Conservation (phyloP, 192 early-diverging fungal species). For the Rhizophagus clarus region DNA sequence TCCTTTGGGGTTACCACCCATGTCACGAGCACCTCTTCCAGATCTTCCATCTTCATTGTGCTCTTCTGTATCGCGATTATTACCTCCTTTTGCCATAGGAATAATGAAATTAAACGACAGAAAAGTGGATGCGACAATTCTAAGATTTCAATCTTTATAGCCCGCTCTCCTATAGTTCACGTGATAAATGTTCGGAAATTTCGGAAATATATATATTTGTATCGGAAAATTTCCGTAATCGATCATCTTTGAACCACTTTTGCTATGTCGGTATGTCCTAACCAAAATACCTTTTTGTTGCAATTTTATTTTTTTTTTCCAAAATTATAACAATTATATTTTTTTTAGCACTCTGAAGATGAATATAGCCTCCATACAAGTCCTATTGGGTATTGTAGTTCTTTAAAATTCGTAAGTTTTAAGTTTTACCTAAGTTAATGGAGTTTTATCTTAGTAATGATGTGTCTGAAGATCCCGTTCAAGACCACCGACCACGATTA, state of each 20-base stretch:
- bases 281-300: neutral
- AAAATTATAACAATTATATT: neutral
- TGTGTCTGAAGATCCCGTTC: slow-evolving; percentile 20
- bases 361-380: slow-evolving; percentile 29
- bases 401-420: neutral
- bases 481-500: slow-evolving; percentile 42
- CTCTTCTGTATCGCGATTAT: slow-evolving; percentile 1
- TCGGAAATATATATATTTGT: too few species aligned
- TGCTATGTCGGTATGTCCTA: neutral
- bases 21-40: neutral
- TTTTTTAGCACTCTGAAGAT: slow-evolving; percentile 25
- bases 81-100: neutral
- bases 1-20: neutral
- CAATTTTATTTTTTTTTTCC: neutral
- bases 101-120: neutral
- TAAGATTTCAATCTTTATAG: neutral
- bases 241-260: neutral
- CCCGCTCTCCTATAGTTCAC: too few species aligned
- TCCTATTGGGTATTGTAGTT: neutral
- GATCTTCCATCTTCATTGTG: slow-evolving; percentile 16
- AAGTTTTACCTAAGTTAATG: neutral
- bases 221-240: too few species aligned
- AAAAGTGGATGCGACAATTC: too few species aligned
- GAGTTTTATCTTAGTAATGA: neutral
- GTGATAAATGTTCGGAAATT: too few species aligned